Conservation (phyloP, 2,329 filamentous ascomycete genomes). For the Aspergillus jensenii region DNA sequence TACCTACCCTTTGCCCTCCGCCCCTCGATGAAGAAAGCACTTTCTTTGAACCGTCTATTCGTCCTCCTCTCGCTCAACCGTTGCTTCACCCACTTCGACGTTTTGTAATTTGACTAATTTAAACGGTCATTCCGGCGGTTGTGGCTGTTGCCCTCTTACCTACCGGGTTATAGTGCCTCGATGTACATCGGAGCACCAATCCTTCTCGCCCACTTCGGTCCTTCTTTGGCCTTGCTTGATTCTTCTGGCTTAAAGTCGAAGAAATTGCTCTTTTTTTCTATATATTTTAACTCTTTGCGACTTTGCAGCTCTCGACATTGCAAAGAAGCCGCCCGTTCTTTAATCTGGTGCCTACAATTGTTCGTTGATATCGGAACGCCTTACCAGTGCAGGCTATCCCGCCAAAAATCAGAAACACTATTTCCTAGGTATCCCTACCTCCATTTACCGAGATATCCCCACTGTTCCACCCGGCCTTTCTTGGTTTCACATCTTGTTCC, state of each 20-base stretch:
- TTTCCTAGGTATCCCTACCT: neutral
- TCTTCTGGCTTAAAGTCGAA: neutral
- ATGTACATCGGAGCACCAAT: conserved; percentile 1
- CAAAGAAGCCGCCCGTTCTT: neutral
- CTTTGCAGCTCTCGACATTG: neutral
- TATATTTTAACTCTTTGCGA: neutral
- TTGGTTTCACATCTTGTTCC: neutral
- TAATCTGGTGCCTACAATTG: neutral
- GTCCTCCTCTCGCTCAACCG: neutral
- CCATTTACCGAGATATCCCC: neutral
- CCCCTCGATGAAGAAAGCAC: conserved; percentile 9
- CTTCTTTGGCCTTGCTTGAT: neutral
- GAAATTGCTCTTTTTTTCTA: neutral
- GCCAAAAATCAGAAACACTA: neutral
- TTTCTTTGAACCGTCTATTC: neutral
- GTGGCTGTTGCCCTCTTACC: conserved; percentile 9
- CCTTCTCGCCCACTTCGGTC: neutral
- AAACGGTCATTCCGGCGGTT: conserved; percentile 1
- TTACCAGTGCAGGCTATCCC: neutral
- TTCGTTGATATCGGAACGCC: neutral
- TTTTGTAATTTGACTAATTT: conserved; percentile 1
- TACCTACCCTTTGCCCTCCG: conserved; percentile 8
- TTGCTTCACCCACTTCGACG: conserved; percentile 1
- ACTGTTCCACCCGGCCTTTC: neutral
- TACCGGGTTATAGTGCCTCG: neutral